Evolutionary conservation across 306 rosid species (phyloP).

Genomic region (Malus sieversii): DNA sequence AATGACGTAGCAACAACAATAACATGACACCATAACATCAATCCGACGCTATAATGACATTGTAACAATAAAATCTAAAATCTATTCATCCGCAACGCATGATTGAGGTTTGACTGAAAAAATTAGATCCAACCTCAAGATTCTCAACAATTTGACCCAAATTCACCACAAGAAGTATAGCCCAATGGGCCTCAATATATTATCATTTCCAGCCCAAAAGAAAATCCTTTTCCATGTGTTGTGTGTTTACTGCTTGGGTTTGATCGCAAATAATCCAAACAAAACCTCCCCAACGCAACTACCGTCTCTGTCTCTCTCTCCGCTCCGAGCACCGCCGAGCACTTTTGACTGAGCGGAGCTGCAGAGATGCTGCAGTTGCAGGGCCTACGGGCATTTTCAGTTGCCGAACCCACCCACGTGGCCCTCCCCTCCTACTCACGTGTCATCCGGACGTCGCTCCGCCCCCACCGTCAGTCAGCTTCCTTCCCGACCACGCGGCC

Average conservation of each 20-base stretch:
- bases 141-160: background rate
- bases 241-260: background rate
- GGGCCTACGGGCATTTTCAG: constrained; percentile 23
- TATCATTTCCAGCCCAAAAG: background rate
- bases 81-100: no score
- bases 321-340: background rate
- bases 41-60: no score
- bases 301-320: background rate
- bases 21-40: no score
- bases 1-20: no score
- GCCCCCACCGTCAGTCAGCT: constrained; percentile 8
- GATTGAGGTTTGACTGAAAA: no score
- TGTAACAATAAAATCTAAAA: no score
- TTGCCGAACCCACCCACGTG: constrained; percentile 18
- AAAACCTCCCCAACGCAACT: background rate
- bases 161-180: background rate
- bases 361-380: constrained; percentile 22
- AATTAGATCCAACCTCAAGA: background rate
- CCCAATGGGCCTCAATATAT: background rate
- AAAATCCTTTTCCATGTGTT: background rate
- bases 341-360: no score
- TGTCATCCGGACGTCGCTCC: constrained; percentile 17
- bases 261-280: constrained; percentile 9
- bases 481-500: constrained; percentile 17
- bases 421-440: constrained; percentile 12